phyloP scores from a whole-genome alignment of 169 alveolate genomes.

The Cryptosporidium canis region DNA sequence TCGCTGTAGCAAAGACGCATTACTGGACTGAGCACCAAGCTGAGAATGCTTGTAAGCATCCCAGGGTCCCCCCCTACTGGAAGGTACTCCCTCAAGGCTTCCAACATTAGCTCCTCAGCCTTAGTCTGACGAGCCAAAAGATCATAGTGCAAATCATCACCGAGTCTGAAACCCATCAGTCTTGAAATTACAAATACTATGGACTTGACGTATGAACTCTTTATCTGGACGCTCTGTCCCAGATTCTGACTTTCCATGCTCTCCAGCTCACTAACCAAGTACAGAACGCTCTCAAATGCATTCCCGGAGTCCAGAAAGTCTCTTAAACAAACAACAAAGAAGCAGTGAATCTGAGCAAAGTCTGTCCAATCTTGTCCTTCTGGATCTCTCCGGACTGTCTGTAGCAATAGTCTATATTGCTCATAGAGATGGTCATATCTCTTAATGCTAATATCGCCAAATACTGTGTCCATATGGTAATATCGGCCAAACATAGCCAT shows the following conservation, averaged over 20 bases:
- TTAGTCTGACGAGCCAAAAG: not conserved
- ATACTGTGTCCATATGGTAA: no score
- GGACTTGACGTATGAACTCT: not conserved
- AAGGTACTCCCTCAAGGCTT: not conserved
- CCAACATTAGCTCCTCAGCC: not conserved
- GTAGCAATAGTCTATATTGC: not conserved
- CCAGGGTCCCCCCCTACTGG: not conserved
- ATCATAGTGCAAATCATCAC: not conserved
- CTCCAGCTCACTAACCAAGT: not conserved
- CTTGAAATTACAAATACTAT: not conserved
- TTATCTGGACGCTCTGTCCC: not conserved
- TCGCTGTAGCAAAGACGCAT: not conserved
- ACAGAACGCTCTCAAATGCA: not conserved
- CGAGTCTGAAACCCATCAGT: not conserved
- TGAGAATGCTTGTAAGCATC: not conserved
- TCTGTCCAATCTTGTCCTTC: not conserved
- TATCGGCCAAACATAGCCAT: no score
- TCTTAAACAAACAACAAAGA: not conserved
- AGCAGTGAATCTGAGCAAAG: not conserved
- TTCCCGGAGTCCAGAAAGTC: not conserved
- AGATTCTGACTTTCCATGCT: not conserved
- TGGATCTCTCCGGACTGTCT: not conserved
- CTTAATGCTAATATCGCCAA: not conserved
- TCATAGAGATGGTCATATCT: not conserved
- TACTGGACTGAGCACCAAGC: conserved; percentile 1